Base-by-base conservation (phyloP, 208 protist genomes). In the Wallacemonas collosoma region DNA sequence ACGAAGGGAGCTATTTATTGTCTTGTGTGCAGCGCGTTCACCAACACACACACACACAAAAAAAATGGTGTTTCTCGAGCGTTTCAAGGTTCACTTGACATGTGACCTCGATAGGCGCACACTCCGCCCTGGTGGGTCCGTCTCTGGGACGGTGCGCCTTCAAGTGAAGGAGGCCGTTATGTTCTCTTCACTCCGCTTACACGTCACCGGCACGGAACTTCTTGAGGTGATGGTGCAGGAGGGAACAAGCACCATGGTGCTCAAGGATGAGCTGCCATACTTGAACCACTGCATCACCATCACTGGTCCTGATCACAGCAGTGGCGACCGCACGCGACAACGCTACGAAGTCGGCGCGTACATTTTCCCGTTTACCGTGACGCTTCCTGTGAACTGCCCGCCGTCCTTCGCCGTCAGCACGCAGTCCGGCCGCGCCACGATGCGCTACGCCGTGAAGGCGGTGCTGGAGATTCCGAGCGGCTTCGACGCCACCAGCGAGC, bases 401-500 rank as follows among this genome's bases (percentile, higher is more conserved):
- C 70, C 70, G 14, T 63, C 60, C 26, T 76, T 69, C 53, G 36
- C n/a, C 11, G 36, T 70, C 4, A n/a, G 55, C 40, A 73, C 71
- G 14, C 14, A 17, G 3, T 45, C 45, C 35, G 57, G 50, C 2
- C 45, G 54, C 15, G 60, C 54, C 15, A 17, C 17, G 35, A 45
- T 81, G 57, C 60, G 36, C 48, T 76, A 81, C 66, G 45, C 41
- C 12, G 71, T 60, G 45, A 56, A 41, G 53, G 76, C 71, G 38
- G 68, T 75, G 43, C 17, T 81, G 40, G 71, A 71, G 48, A 72
- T 78, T 15, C 62, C 73, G n/a, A 78, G 68, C 54, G 60, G 62
- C 47, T 73, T 66, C 41, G 62, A 72, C 43, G 64, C 68, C 15
- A 55, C 54, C n/a, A 11, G 51, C 41, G 54, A 65, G 35, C 63